phyloP scores from a whole-genome alignment of 176 grass and related monocot species.

The Ampelocalamus luodianensis region DNA sequence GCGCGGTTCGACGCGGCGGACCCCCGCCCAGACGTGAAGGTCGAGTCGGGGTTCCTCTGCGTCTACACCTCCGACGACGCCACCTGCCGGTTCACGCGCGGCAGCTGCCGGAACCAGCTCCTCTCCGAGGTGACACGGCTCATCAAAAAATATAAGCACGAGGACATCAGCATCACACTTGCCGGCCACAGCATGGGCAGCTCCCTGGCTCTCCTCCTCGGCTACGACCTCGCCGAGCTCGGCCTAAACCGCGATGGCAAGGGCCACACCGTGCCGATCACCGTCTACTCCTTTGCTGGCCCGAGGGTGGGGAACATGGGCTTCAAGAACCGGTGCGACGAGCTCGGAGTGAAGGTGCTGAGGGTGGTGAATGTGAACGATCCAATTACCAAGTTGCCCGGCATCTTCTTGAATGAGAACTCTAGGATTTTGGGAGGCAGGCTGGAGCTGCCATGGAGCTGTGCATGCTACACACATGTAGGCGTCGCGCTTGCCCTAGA shows the following conservation, averaged over 20 bases:
- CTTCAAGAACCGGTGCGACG: slow-evolving; percentile 74
- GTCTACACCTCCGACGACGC: slow-evolving; percentile 74
- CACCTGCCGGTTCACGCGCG: slow-evolving; percentile 50
- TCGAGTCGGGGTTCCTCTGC: slow-evolving; percentile 74
- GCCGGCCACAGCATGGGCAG: slow-evolving; percentile 87
- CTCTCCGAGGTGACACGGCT: slow-evolving; percentile 61
- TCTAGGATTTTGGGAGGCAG: slow-evolving; percentile 46
- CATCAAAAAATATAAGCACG: slow-evolving; percentile 52
- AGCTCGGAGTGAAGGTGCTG: slow-evolving; percentile 75
- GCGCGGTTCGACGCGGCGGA: slow-evolving; percentile 70
- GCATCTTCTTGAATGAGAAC: slow-evolving; percentile 71
- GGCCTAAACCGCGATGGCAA: slow-evolving; percentile 44
- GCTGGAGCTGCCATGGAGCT: slow-evolving; percentile 66
- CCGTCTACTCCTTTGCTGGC: slow-evolving; percentile 74
- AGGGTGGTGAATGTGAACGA: slow-evolving; percentile 77
- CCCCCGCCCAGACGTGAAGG: slow-evolving; percentile 59
- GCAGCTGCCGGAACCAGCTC: slow-evolving; percentile 76
- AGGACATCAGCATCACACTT: slow-evolving; percentile 72
- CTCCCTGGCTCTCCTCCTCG: slow-evolving; percentile 72
- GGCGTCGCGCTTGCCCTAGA: slow-evolving; percentile 72
- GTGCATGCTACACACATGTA: slow-evolving; percentile 70
- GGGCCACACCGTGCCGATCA: slow-evolving; percentile 49
- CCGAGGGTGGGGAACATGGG: slow-evolving; percentile 66
- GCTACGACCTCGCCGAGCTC: slow-evolving; percentile 77
- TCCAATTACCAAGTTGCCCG: slow-evolving; percentile 71